Evolutionary conservation across 1,284 basidiomycete genomes (phyloP), one percentile per base, ranked within the genome.

Genomic region (Austroboletus sp.): DNA sequence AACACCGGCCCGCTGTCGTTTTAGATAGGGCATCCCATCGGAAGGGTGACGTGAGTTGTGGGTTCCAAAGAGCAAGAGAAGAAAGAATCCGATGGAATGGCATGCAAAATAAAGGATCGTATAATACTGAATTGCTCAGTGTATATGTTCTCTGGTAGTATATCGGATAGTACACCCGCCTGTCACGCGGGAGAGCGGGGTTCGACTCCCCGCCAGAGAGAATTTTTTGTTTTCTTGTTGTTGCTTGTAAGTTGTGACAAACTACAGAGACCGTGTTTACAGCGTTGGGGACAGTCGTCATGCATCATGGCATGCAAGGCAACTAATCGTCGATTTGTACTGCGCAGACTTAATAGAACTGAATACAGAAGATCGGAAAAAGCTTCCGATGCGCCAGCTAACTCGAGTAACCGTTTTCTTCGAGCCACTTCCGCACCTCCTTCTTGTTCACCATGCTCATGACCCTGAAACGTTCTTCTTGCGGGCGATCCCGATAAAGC

Each of bases 361-460:
- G n/a, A 44, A 19, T 6, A 11, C 16, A 17, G 10, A 8, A 31
- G 30, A 13, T 2, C 7, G 8, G 30, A 8, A 1, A 21, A 17
- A n/a, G 25, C 19, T 12, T 21, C 29, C 29, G 19, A 21, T 4
- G 12, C 12, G 29, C 30, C 29, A 31, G 30, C 54, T 63, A 50
- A 35, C 46, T 57, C n/a, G 32, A 13, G 30, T 23, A 29, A 10
- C n/a, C 36, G 9, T 59, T 60, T 47, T 76, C 74, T 49, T 85
- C 85, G n/a, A 87, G 55, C 86, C 86, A 89, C 57, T 70, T 72
- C 47, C 85, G 73, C 17, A 89, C 76, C 27, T 79, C 82, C 62
- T 79, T 82, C 67, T 87, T 88, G 30, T 71, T 73, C 21, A 84
- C 66, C 71, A 87, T 68, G 30, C 68, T 69, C 52, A 75, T 58